A percentile compares a stretch with the other conserved stretches of the same genome.
phyloP scores from a whole-genome alignment of 148 eudicot species.

The Beta vulgaris region DNA sequence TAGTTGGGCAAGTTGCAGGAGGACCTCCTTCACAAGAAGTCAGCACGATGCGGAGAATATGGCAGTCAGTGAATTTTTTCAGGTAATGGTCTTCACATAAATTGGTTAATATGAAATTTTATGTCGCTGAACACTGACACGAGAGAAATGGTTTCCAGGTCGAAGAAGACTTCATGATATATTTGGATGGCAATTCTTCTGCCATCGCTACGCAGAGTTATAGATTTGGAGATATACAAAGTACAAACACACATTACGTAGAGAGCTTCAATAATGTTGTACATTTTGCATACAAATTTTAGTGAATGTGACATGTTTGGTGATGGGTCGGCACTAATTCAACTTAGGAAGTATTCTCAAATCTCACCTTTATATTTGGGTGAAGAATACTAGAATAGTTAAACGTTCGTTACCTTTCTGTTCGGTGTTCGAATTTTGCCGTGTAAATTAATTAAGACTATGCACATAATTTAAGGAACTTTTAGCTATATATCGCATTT shows the following conservation, averaged over 20 bases:
- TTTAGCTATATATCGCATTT: too few relatives aligned
- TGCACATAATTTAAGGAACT: too few relatives aligned
- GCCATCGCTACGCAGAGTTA: not conserved
- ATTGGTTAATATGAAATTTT: not conserved
- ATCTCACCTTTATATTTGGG: not conserved
- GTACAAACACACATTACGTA: not conserved
- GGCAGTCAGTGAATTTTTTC: slow-evolving; percentile 30
- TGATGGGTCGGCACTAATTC: not conserved
- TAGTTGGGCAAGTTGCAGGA: slow-evolving; percentile 31
- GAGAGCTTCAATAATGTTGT: not conserved
- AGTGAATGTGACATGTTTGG: not conserved
- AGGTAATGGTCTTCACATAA: slow-evolving; percentile 23
- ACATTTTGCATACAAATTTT: not conserved
- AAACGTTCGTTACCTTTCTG: too few relatives aligned
- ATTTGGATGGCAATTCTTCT: not conserved
- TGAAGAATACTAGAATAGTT: too few relatives aligned
- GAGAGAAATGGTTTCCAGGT: not conserved
- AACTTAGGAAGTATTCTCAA: too few relatives aligned
- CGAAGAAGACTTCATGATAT: not conserved
- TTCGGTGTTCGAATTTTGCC: too few relatives aligned
- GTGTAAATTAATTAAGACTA: too few relatives aligned
- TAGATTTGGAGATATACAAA: not conserved
- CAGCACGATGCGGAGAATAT: slow-evolving; percentile 30
- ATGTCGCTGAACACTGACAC: not conserved
- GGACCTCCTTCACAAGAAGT: slow-evolving; percentile 25